Percentiles rank a stretch among this genome's conserved stretches.
phyloP scores from a whole-genome alignment of 306 rosid species.

The Acacia melanoxylon region DNA sequence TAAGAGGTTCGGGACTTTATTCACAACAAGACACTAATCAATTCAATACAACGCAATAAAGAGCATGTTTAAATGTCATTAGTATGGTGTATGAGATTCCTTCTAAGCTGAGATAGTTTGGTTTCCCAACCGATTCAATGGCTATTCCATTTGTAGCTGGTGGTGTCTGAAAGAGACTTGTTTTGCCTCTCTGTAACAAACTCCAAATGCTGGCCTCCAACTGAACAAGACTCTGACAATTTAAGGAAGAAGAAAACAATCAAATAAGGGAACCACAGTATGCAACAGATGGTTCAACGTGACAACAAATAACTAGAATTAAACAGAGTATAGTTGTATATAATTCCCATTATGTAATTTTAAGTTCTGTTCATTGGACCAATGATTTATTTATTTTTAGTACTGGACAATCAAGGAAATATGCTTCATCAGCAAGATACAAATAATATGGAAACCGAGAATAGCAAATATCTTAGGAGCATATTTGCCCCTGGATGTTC shows the following conservation, averaged over 20 bases:
- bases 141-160: background rate
- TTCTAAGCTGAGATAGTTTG: no score
- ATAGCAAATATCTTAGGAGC: background rate
- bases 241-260: conserved; percentile 24
- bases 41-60: background rate
- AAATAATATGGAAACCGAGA: background rate
- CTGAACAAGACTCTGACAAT: conserved; percentile 32
- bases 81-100: background rate
- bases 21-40: background rate
- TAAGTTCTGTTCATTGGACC: background rate
- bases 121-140: background rate
- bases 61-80: background rate
- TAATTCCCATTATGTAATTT: background rate
- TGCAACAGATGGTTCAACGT: background rate
- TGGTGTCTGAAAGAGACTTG: background rate
- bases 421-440: background rate
- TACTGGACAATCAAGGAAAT: background rate
- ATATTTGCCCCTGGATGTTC: background rate
- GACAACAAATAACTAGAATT: background rate
- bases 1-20: background rate
- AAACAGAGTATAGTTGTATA: conserved; percentile 6
- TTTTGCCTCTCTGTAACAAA: background rate
- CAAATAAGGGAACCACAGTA: conserved; percentile 4
- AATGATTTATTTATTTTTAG: background rate
- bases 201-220: conserved; percentile 18